phyloP scores from a whole-genome alignment of 2,329 filamentous ascomycete species.

The Ophiognomonia clavigignenti-juglandacearum region DNA sequence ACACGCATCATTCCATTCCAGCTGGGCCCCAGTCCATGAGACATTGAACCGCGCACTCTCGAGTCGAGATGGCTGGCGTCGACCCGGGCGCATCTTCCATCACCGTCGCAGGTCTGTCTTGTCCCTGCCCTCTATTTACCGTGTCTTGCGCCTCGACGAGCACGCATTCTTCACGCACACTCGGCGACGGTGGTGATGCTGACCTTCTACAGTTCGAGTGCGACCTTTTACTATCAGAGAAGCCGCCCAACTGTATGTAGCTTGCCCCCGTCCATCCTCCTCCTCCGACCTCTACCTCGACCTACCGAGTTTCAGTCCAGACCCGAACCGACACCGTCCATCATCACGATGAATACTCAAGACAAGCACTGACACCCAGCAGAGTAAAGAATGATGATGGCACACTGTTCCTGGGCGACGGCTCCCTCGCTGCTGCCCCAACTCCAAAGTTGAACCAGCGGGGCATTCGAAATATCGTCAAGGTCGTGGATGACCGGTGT shows the following conservation, averaged over 20 bases:
- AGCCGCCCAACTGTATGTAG: slow-evolving; percentile 75
- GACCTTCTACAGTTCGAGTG: slow-evolving; percentile 52
- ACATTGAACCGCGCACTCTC: not conserved
- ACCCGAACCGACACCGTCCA: too few relatives aligned
- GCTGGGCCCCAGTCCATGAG: slow-evolving; percentile 7
- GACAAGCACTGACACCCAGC: not conserved
- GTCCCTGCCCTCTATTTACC: not conserved
- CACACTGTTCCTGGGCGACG: slow-evolving; percentile 91
- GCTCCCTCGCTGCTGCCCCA: slow-evolving; percentile 82
- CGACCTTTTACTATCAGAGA: slow-evolving; percentile 80
- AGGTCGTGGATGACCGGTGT: slow-evolving; percentile 93
- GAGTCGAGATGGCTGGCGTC: slow-evolving; percentile 25
- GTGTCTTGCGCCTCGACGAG: too few relatives aligned
- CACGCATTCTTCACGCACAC: not conserved
- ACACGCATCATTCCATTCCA: slow-evolving; percentile 1
- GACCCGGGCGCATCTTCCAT: slow-evolving; percentile 54
- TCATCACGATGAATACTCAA: too few relatives aligned
- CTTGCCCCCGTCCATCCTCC: not conserved
- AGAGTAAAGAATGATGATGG: slow-evolving; percentile 72
- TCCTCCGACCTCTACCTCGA: not conserved
- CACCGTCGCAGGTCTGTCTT: slow-evolving; percentile 47
- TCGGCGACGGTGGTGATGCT: slow-evolving; percentile 19
- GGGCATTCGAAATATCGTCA: slow-evolving; percentile 86
- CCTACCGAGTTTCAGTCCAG: too few relatives aligned
- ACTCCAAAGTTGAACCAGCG: slow-evolving; percentile 80